Percentiles rank a stretch among this genome's conserved stretches.
Conservation (phyloP, 2,329 filamentous ascomycete species). For the Penicillium sp. region DNA sequence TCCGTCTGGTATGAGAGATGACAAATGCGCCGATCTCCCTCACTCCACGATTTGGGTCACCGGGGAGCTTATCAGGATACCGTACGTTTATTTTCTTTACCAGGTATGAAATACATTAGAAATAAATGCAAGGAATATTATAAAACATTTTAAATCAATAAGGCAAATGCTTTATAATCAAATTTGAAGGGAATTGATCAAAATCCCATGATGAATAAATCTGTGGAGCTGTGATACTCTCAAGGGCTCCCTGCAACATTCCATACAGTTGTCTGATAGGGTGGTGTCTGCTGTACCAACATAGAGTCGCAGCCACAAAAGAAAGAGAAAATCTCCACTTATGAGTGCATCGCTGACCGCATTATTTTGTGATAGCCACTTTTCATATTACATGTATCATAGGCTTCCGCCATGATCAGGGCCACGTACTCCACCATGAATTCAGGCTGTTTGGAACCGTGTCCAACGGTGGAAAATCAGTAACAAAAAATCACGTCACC, state of each 20-base stretch:
- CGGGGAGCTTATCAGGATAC: constrained; percentile 21
- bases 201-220: neutral
- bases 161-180: too few relatives aligned
- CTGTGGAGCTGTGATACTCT: constrained; percentile 8
- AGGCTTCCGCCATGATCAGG: neutral
- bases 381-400: constrained; percentile 3
- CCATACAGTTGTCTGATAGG: neutral
- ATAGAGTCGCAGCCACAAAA: neutral
- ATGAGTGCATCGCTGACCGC: constrained; percentile 7
- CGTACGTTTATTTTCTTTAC: constrained; percentile 5
- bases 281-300: neutral
- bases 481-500: constrained; percentile 1
- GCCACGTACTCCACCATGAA: constrained; percentile 11
- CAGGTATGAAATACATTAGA: neutral
- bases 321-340: constrained; percentile 7
- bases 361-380: constrained; percentile 15
- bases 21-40: constrained; percentile 36
- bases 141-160: too few relatives aligned
- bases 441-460: constrained; percentile 15
- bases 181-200: neutral
- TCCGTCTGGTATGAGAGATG: constrained; percentile 33
- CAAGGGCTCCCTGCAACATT: constrained; percentile 3
- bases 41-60: constrained; percentile 35
- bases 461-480: neutral
- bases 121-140: neutral